A percentile compares a stretch with the other conserved stretches of the same genome.
Evolutionary conservation across 1,139 yeast species (phyloP).

Genomic region (Saccharomycopsis phalli): DNA sequence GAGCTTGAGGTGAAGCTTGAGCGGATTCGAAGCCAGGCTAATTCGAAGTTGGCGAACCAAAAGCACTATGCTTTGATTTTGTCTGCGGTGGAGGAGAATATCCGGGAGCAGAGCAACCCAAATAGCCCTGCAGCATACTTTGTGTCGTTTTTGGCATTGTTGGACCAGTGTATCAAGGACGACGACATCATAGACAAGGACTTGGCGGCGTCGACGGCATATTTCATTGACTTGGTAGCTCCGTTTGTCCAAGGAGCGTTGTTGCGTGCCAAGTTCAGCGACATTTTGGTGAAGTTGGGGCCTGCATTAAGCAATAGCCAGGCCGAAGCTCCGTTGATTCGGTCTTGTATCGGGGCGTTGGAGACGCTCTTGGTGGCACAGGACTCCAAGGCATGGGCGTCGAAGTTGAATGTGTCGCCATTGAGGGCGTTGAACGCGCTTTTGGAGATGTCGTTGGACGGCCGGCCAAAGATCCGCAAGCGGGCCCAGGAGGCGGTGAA

Average conservation of each 20-base stretch:
- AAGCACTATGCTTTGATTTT: slow-evolving; percentile 68
- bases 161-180: slow-evolving; percentile 63
- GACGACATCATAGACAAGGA: slow-evolving; percentile 48
- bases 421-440: slow-evolving; percentile 75
- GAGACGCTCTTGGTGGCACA: slow-evolving; percentile 76
- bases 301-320: slow-evolving; percentile 64
- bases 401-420: slow-evolving; percentile 55
- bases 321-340: slow-evolving; percentile 77
- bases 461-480: slow-evolving; percentile 92
- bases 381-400: slow-evolving; percentile 68
- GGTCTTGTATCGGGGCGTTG: slow-evolving; percentile 78
- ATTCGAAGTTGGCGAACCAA: slow-evolving; percentile 76
- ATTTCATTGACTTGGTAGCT: slow-evolving; percentile 70
- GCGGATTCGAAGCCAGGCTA: slow-evolving; percentile 60
- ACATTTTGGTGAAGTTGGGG: slow-evolving; percentile 70
- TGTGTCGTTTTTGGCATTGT: slow-evolving; percentile 69
- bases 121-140: slow-evolving; percentile 65
- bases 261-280: slow-evolving; percentile 63
- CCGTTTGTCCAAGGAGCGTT: slow-evolving; percentile 67
- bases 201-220: slow-evolving; percentile 69
- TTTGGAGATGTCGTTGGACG: slow-evolving; percentile 72
- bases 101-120: slow-evolving; percentile 59
- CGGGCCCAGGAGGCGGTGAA: slow-evolving; percentile 84
- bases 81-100: slow-evolving; percentile 83
- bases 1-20: slow-evolving; percentile 61